phyloP scores from a whole-genome alignment of 768 basidiomycete genomes.

The Naganishia onofrii region DNA sequence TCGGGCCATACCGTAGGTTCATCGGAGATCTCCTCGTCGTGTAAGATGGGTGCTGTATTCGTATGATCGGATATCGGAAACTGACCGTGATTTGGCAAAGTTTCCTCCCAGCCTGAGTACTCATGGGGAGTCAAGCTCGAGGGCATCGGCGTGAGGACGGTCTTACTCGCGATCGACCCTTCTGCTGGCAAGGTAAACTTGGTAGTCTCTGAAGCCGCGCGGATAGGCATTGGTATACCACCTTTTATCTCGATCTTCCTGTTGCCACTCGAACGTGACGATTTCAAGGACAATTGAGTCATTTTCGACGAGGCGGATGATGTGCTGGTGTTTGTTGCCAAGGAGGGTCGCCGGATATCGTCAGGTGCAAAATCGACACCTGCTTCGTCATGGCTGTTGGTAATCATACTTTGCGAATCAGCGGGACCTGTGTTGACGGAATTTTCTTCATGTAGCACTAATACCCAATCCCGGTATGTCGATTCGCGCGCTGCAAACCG shows the following conservation, averaged over 20 bases:
- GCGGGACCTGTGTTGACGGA: neutral
- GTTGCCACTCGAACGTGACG: neutral
- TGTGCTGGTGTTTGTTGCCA: neutral
- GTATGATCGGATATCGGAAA: neutral
- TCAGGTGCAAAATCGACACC: no score
- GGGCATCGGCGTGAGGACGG: neutral
- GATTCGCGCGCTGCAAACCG: neutral
- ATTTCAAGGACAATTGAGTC: neutral
- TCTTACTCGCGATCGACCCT: neutral
- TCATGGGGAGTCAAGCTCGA: neutral
- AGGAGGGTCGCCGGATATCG: neutral
- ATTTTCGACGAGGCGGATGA: neutral
- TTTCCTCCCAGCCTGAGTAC: neutral
- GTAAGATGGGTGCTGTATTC: neutral
- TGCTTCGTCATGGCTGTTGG: neutral
- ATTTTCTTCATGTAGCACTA: neutral
- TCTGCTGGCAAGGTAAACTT: neutral
- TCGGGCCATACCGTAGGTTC: neutral
- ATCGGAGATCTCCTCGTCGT: neutral
- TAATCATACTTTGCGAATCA: neutral
- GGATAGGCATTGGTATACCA: neutral
- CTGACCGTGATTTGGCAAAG: neutral
- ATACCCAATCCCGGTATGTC: neutral
- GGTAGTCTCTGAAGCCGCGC: neutral
- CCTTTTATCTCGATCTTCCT: conserved; percentile 1